A percentile compares a stretch with the other conserved stretches of the same genome.
Conservation (phyloP, 371 early-diverging fungal genomes). For the Blakeslea trispora region DNA sequence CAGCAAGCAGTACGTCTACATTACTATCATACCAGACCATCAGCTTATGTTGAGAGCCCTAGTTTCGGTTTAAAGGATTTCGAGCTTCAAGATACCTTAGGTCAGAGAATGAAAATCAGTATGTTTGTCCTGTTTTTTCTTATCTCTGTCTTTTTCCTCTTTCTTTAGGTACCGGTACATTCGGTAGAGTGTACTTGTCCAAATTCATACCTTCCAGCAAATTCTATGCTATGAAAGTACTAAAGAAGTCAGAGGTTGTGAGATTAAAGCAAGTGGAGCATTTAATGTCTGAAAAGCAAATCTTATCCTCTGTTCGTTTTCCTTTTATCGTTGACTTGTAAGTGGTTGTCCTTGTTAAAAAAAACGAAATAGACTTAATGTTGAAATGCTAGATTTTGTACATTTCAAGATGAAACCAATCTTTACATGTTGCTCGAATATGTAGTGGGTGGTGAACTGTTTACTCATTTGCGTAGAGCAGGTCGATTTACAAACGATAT, state of each 20-base stretch:
- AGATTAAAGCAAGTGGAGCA: constrained; percentile 78
- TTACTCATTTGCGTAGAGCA: constrained; percentile 80
- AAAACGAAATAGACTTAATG: neutral
- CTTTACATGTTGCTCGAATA: constrained; percentile 90
- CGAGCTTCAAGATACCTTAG: constrained; percentile 48
- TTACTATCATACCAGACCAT: constrained; percentile 42
- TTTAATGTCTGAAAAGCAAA: constrained; percentile 34
- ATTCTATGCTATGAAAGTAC: constrained; percentile 94
- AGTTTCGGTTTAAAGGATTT: constrained; percentile 46
- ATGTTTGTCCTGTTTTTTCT: neutral
- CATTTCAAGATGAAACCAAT: constrained; percentile 79
- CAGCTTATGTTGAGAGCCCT: constrained; percentile 45
- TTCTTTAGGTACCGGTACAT: constrained; percentile 87
- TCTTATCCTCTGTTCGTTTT: constrained; percentile 30
- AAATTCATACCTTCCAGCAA: constrained; percentile 64
- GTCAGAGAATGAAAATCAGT: too few relatives aligned
- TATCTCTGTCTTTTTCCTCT: neutral
- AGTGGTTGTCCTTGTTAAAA: constrained; percentile 1
- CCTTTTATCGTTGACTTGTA: constrained; percentile 46
- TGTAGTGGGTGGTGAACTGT: constrained; percentile 90
- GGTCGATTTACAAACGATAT: constrained; percentile 83
- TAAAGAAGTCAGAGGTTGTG: constrained; percentile 92
- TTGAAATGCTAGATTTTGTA: constrained; percentile 50
- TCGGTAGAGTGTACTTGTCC: constrained; percentile 90
- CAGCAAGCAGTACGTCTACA: constrained; percentile 42